Evolutionary conservation across 257 asterid species (phyloP).

Genomic region (Scutellaria minor): DNA sequence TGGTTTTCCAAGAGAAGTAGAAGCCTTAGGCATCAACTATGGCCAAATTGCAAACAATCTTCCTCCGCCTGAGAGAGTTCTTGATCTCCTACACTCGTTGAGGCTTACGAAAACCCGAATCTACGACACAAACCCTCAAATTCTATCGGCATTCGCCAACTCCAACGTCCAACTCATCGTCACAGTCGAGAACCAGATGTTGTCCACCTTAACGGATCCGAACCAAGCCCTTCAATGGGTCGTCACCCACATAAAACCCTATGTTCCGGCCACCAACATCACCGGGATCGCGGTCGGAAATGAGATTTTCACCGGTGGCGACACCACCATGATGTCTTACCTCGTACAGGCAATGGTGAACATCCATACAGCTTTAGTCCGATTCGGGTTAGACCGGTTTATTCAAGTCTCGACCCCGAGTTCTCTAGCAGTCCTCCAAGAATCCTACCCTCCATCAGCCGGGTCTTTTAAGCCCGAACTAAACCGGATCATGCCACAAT

Average conservation of each 20-base stretch:
- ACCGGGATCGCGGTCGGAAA: constrained; percentile 75
- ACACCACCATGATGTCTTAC: constrained; percentile 45
- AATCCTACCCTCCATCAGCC: constrained; percentile 78
- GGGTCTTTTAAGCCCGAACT: constrained; percentile 58
- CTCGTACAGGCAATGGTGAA: constrained; percentile 67
- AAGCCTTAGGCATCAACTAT: constrained; percentile 72
- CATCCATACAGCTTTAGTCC: constrained; percentile 64
- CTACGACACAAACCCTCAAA: constrained; percentile 74
- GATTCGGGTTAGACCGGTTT: constrained; percentile 51
- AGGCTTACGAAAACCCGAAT: constrained; percentile 62
- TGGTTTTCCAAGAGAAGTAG: constrained; percentile 38
- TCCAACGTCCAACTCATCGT: constrained; percentile 58
- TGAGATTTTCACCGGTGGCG: constrained; percentile 64
- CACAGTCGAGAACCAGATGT: constrained; percentile 59
- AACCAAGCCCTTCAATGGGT: constrained; percentile 77
- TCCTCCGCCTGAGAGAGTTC: constrained; percentile 64
- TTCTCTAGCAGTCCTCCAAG: constrained; percentile 62
- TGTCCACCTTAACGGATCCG: constrained; percentile 51
- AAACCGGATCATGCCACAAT: constrained; percentile 53
- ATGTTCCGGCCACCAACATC: constrained; percentile 64
- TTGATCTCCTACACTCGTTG: constrained; percentile 54
- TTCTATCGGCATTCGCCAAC: constrained; percentile 63
- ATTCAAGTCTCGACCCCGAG: constrained; percentile 66
- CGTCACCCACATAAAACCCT: constrained; percentile 53
- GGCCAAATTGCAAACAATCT: constrained; percentile 79